Evolutionary conservation across 2,329 filamentous ascomycete genomes (phyloP).

Genomic region (Chalaropsis ovoidea): DNA sequence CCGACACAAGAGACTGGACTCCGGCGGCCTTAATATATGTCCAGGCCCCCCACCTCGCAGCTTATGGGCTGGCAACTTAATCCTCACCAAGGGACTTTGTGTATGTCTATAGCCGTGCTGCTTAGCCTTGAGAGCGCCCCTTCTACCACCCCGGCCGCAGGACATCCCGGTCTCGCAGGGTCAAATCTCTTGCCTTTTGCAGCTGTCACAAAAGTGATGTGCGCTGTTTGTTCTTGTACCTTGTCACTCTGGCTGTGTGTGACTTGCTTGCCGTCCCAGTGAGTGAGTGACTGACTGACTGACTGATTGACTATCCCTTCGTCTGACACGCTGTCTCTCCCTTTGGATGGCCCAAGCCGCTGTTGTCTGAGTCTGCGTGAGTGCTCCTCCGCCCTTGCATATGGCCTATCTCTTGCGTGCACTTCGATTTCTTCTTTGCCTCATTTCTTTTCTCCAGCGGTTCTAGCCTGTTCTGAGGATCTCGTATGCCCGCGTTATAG

Average conservation of each 20-base stretch:
- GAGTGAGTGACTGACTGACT: no score
- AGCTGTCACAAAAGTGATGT: conserved; percentile 2
- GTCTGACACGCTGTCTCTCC: background rate
- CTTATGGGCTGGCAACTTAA: background rate
- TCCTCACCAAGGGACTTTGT: conserved; percentile 5
- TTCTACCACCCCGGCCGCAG: background rate
- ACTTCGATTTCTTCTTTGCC: background rate
- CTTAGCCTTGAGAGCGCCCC: background rate
- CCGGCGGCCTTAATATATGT: background rate
- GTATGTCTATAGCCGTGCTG: background rate
- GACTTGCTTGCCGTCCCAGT: background rate
- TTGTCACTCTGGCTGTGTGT: background rate
- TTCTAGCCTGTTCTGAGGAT: background rate
- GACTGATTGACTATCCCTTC: background rate
- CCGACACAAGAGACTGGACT: background rate
- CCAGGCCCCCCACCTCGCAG: background rate
- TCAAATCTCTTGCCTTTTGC: conserved; percentile 11
- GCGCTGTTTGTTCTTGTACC: background rate
- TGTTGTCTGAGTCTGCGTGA: background rate
- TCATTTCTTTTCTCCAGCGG: no score
- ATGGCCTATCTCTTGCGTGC: background rate
- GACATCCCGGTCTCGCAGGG: background rate
- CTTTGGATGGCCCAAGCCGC: background rate
- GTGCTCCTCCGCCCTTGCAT: background rate
- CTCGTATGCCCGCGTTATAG: background rate